Percentiles rank a stretch among this genome's conserved stretches.
Evolutionary conservation across 2,329 filamentous ascomycete species (phyloP).

Genomic region (Huntiella abstrusa): DNA sequence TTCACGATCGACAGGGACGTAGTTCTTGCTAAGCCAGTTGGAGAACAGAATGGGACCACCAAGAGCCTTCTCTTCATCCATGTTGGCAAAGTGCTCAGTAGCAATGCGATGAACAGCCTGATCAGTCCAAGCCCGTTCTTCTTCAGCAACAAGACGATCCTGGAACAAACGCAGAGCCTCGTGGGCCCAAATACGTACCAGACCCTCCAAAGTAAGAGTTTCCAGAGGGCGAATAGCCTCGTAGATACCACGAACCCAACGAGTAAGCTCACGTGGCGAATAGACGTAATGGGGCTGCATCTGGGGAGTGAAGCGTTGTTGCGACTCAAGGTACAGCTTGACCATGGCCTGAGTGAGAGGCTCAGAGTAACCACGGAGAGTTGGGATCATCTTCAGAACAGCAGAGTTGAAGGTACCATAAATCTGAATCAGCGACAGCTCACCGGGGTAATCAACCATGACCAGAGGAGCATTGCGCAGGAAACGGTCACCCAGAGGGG

Average conservation of each 20-base stretch:
- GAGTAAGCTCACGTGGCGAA: slow-evolving; percentile 91
- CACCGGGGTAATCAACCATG: slow-evolving; percentile 98
- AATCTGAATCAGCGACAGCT: slow-evolving; percentile 86
- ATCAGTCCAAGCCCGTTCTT: slow-evolving; percentile 89
- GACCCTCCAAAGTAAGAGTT: slow-evolving; percentile 67
- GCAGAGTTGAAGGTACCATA: slow-evolving; percentile 97
- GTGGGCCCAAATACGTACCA: slow-evolving; percentile 95
- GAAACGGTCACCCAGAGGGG: slow-evolving; percentile 82
- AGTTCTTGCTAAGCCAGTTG: slow-evolving; percentile 98
- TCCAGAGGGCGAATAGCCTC: slow-evolving; percentile 91
- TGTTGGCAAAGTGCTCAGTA: slow-evolving; percentile 81
- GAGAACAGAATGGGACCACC: slow-evolving; percentile 92
- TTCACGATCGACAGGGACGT: slow-evolving; percentile 88
- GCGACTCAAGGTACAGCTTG: slow-evolving; percentile 83
- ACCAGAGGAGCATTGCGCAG: slow-evolving; percentile 92
- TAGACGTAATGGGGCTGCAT: slow-evolving; percentile 99
- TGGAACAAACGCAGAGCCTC: slow-evolving; percentile 93
- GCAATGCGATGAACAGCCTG: slow-evolving; percentile 75
- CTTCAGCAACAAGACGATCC: slow-evolving; percentile 84
- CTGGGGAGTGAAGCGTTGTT: slow-evolving; percentile 82
- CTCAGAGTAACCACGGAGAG: slow-evolving; percentile 86
- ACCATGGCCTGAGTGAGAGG: slow-evolving; percentile 96
- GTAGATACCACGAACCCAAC: slow-evolving; percentile 95
- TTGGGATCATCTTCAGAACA: slow-evolving; percentile 88
- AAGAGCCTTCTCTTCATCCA: slow-evolving; percentile 75